Evolutionary conservation across 2,329 filamentous ascomycete species (phyloP), one percentile per base, ranked within the genome.

Genomic region (Arthrobotrys iridis): DNA sequence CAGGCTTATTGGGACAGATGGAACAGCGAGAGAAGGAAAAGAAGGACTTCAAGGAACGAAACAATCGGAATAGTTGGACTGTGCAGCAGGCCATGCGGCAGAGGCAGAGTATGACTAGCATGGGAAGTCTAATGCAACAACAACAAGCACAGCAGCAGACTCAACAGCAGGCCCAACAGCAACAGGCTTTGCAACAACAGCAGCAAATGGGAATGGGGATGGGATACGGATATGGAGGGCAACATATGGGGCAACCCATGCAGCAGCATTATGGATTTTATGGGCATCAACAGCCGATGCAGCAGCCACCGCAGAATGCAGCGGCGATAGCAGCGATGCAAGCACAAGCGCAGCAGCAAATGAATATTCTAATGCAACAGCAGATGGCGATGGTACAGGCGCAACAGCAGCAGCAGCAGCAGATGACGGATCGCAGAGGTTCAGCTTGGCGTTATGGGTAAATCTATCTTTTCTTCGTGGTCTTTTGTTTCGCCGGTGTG

Each of bases 11-110:
- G 4, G 91, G 90, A 0, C 90, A 91, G 11, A 93, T 97, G 64
- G 90, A 92, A 76, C 87, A 88, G 1, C 88, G 93, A 11, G 92
- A 97, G 81, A 88, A 89, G 8, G 93, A 96, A 80, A 92, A 88
- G 80, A 85, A 88, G 77, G 87, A 90, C 62, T 88, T 91, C 82
- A 91, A 87, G 79, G 76, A 78, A 20, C 40, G 55, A 6, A 67
- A 57, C 15, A 71, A 67, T 26, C 50, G 67, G 41, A 88, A 90
- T 71, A 90, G 89, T 46, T 88, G 90, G 68, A 88, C 89, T 72
- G 90, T 93, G 5, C 89, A 93, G 77, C 86, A 91, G 74, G 91
- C 90, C 0, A 92, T 93, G 79, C 85, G 86, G 46, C 89, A 91
- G 80, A 85, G 89, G 26, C 88, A 91, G 79, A 87, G 60, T 20